phyloP scores from a whole-genome alignment of 78 protist genomes.

The Chrysochromulina tobinii region DNA sequence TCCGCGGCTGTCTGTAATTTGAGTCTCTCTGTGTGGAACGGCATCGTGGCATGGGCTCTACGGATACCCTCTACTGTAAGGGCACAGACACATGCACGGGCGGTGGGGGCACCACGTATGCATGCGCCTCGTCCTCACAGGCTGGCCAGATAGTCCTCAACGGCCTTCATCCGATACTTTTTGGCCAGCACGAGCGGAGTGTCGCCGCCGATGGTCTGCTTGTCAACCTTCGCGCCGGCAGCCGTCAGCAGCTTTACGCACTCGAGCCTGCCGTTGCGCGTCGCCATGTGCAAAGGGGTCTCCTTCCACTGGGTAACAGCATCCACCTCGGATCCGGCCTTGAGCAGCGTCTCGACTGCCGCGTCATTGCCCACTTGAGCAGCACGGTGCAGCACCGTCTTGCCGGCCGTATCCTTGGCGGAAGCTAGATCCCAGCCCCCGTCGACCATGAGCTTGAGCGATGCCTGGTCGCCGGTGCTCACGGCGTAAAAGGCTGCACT shows the following conservation, averaged over 20 bases:
- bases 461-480: not conserved
- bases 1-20: too few relatives aligned
- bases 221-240: not conserved
- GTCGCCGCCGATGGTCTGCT: not conserved
- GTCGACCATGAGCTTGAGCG: not conserved
- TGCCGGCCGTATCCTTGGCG: not conserved
- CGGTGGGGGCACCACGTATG: too few relatives aligned
- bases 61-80: too few relatives aligned
- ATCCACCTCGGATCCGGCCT: not conserved
- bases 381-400: not conserved
- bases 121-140: too few relatives aligned
- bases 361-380: not conserved
- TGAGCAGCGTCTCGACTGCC: not conserved
- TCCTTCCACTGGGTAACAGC: not conserved
- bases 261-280: not conserved
- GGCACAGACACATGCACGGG: too few relatives aligned
- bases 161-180: not conserved
- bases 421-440: not conserved
- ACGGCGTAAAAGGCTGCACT: not conserved
- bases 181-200: not conserved
- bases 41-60: too few relatives aligned
- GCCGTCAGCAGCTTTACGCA: not conserved
- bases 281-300: not conserved
- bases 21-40: too few relatives aligned
- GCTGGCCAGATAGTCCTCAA: not conserved